A percentile compares a stretch with the other conserved stretches of the same genome.
phyloP scores from a whole-genome alignment of 306 rosid species.

The Acacia acuminata region DNA sequence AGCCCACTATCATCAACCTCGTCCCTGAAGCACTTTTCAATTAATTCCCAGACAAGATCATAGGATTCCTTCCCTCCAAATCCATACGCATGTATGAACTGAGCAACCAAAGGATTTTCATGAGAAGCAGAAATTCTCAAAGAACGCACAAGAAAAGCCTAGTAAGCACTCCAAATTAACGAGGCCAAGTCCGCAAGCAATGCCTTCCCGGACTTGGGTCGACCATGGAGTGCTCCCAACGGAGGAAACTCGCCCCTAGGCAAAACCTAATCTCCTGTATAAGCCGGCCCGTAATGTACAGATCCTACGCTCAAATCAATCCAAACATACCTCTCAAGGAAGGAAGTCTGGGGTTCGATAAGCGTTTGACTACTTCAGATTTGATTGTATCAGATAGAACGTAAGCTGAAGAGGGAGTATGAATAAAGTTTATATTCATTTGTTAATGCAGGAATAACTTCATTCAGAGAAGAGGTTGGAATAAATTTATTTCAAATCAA shows the following conservation, averaged over 20 bases:
- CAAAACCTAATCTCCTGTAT: constrained; percentile 73
- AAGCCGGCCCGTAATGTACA: constrained; percentile 76
- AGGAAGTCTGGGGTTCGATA: constrained; percentile 55
- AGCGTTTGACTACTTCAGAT: constrained; percentile 36
- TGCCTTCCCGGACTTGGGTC: constrained; percentile 63
- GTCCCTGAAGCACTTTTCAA: constrained; percentile 64
- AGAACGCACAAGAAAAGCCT: constrained; percentile 82
- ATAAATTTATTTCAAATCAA: constrained; percentile 29
- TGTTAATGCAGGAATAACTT: too few relatives aligned
- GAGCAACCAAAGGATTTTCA: constrained; percentile 67
- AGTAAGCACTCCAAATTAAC: constrained; percentile 69
- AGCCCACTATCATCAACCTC: constrained; percentile 59
- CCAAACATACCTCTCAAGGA: constrained; percentile 60
- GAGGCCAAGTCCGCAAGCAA: constrained; percentile 74
- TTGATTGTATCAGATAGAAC: constrained; percentile 47
- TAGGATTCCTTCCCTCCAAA: constrained; percentile 38
- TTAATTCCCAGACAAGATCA: constrained; percentile 70
- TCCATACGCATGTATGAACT: constrained; percentile 63
- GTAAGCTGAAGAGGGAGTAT: constrained; percentile 50
- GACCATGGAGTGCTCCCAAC: constrained; percentile 22
- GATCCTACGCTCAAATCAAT: constrained; percentile 85
- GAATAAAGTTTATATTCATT: too few relatives aligned
- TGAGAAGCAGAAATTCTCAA: constrained; percentile 74
- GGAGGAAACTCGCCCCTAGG: constrained; percentile 89
- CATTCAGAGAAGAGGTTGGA: not conserved